Evolutionary conservation across 2,329 filamentous ascomycete genomes (phyloP), one percentile per base, ranked within the genome.

Genomic region (Claviceps sp.): DNA sequence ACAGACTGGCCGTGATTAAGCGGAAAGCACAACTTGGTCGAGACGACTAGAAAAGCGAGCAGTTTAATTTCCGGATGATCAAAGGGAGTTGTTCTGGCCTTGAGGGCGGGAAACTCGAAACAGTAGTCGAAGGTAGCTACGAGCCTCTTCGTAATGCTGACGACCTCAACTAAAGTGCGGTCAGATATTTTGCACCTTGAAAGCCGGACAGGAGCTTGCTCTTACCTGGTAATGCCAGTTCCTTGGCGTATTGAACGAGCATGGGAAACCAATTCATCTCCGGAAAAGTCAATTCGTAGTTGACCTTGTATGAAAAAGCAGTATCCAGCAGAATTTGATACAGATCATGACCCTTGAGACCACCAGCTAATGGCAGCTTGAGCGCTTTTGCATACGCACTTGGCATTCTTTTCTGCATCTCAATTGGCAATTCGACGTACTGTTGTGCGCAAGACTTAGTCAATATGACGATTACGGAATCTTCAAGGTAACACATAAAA

Each of bases 1-100:
- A 71, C 72, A 38, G 62, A 65, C 7, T 75, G 76, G 57, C 72
- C 60, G 22, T 71, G 70, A 60, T 88, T 81, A 45, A 95, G 80
- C 0, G 91, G 88, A 59, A 88, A 89, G 20, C 85, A 72, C 2
- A 95, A 65, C 60, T 96, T 96, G 3, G 85, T 81, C 4, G 85
- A 81, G 14, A 95, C 74, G 2, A 95, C 71, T 3, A 95, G 65
- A 3, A 88, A 70, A 4, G 82, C 75, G 52, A 89, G 72, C 1
- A 96, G 69, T 44, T 86, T 78, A 5, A 87, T 72, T 61, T 97
- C 93, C 0, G 93, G 89, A 55, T 85, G 77, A 49, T 81, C 72
- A 16, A 82, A 67, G 8, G 77, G 67, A 26, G 73, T 67, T 54
- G 72, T 67, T 54, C 68, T 67, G 50, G 65, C 62, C 34, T 66